Conservation (phyloP, 1,284 basidiomycete genomes). For the Jaminaea rosea region DNA sequence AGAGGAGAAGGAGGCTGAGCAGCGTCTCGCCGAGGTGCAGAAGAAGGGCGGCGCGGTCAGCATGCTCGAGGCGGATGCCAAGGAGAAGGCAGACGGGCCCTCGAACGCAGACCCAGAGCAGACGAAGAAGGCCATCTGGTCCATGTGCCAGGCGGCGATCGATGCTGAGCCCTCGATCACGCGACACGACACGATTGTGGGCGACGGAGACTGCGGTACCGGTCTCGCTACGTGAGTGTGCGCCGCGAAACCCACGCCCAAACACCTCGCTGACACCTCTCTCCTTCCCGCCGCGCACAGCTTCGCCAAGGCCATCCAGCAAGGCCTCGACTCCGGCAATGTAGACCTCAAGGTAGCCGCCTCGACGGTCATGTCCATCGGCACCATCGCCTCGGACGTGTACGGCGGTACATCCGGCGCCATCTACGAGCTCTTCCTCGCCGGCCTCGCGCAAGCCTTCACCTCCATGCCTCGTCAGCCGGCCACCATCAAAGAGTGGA, state of each 20-base stretch:
- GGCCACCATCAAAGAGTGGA: conserved; percentile 36
- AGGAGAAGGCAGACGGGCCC: conserved; percentile 26
- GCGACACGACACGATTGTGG: conserved; percentile 50
- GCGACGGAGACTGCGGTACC: conserved; percentile 46
- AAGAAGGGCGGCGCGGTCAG: conserved; percentile 36
- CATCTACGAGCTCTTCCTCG: conserved; percentile 56
- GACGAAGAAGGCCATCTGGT: conserved; percentile 40
- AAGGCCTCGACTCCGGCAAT: conserved; percentile 30
- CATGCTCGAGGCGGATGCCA: conserved; percentile 25
- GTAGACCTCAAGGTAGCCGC: conserved; percentile 36
- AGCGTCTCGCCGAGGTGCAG: conserved; percentile 25
- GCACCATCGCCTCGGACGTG: conserved; percentile 40
- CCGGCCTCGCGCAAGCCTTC: conserved; percentile 47
- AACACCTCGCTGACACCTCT: too few species aligned
- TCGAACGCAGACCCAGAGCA: conserved; percentile 29
- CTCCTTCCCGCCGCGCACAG: too few species aligned
- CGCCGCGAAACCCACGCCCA: too few species aligned
- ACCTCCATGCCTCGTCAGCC: conserved; percentile 13
- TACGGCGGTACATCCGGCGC: conserved; percentile 50
- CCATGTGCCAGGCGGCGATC: conserved; percentile 48
- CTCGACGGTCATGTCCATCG: conserved; percentile 36
- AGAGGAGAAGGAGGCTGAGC: conserved; percentile 34
- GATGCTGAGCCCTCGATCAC: conserved; percentile 50
- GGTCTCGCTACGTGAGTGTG: conserved; percentile 39
- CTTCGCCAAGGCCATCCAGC: conserved; percentile 33